These are phyloP conservation scores for Sporothrix inflata DNA, from an alignment of 2,329 filamentous ascomycete species.

Conservation along the genomic window DNA sequence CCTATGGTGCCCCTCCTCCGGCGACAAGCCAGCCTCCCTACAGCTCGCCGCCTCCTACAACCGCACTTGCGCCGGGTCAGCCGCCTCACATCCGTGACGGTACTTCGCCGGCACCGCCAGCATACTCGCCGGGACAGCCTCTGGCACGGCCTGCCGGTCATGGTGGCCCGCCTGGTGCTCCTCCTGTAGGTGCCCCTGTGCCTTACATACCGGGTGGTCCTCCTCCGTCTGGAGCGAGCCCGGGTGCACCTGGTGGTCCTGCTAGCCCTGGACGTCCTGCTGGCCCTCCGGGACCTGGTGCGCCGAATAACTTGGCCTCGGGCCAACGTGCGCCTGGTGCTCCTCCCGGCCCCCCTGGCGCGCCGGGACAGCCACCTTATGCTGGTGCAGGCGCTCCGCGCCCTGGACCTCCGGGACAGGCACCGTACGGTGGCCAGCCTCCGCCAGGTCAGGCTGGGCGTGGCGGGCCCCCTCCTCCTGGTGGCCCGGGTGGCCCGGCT, in stretches of 20 bases:
- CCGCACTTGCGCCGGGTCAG: not conserved
- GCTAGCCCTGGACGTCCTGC: not conserved
- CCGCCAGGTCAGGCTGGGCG: constrained; percentile 17
- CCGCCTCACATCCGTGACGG: not conserved
- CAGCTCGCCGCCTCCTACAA: not conserved
- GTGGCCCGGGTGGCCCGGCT: not conserved
- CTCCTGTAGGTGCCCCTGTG: constrained; percentile 4
- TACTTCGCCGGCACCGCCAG: not conserved
- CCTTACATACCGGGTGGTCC: not conserved
- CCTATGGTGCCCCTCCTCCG: not conserved
- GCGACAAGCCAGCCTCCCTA: not conserved
- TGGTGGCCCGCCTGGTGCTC: not conserved
- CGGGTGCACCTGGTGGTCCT: constrained; percentile 4
- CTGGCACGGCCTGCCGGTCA: not conserved
- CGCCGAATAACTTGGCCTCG: not conserved
- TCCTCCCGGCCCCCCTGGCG: constrained; percentile 13
- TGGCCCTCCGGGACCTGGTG: not conserved
- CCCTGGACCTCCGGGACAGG: constrained; percentile 20
- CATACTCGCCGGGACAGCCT: not conserved
- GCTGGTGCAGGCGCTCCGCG: constrained; percentile 3
- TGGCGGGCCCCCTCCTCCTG: constrained; percentile 11
- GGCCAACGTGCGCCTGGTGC: constrained; percentile 24
- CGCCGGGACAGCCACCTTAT: constrained; percentile 25
- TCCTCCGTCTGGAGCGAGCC: not conserved
- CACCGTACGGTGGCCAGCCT: constrained; percentile 14